phyloP scores from a whole-genome alignment of 2,329 filamentous ascomycete genomes.

The Lithohypha guttulata region DNA sequence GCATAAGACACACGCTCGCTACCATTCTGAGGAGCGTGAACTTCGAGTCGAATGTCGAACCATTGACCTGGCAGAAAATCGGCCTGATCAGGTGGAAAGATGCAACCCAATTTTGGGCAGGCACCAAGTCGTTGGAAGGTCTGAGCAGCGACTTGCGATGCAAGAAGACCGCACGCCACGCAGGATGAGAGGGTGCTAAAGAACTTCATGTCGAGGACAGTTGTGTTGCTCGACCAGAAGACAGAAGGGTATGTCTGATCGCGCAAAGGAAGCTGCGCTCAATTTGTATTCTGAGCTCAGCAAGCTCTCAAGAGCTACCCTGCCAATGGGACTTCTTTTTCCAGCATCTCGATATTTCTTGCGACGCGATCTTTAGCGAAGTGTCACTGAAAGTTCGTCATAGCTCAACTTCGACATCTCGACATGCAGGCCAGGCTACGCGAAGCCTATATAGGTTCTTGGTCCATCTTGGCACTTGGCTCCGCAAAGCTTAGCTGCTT shows the following conservation, averaged over 20 bases:
- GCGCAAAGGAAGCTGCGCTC: no score
- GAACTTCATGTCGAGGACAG: conserved; percentile 2
- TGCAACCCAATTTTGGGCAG: conserved; percentile 46
- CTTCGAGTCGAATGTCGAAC: conserved; percentile 74
- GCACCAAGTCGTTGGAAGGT: conserved; percentile 46
- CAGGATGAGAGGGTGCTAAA: conserved; percentile 1
- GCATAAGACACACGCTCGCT: conserved; percentile 62
- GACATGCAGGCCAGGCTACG: no score
- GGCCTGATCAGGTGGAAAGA: conserved; percentile 52
- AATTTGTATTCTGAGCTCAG: no score
- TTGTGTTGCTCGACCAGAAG: not conserved
- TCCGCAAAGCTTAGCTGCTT: not conserved
- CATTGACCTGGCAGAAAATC: conserved; percentile 76
- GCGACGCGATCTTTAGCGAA: no score
- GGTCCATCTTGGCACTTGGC: not conserved
- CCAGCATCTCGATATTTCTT: no score
- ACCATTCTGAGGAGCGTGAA: conserved; percentile 72
- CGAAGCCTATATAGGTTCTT: no score
- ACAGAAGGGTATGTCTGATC: no score
- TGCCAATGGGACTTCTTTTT: no score
- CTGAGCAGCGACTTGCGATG: conserved; percentile 30
- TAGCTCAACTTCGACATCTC: no score
- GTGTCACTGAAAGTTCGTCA: no score
- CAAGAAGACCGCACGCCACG: conserved; percentile 5
- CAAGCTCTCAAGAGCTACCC: no score